Conservation (phyloP, 2,329 filamentous ascomycete genomes). For the Sclerotinia trifoliorum region DNA sequence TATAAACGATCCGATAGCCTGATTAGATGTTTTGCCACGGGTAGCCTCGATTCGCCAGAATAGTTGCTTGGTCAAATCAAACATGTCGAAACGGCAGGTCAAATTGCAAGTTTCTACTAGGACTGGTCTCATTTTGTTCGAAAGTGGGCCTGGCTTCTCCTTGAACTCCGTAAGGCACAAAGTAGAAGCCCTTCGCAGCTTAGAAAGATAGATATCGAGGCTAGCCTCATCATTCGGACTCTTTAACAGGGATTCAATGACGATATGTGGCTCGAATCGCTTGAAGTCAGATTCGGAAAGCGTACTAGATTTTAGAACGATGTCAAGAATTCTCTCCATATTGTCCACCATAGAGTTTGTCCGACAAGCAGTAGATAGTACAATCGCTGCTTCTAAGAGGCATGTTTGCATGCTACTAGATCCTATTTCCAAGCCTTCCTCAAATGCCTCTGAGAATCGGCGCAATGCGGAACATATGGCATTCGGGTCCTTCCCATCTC, state of each 20-base stretch:
- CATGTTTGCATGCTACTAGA: conserved; percentile 21
- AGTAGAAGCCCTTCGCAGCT: conserved; percentile 29
- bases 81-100: conserved; percentile 28
- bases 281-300: conserved; percentile 30
- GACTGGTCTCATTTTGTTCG: conserved; percentile 24
- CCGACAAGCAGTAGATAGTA: conserved; percentile 28
- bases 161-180: conserved; percentile 35
- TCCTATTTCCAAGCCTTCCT: conserved; percentile 28
- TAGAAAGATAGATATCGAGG: conserved; percentile 4
- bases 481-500: conserved; percentile 19
- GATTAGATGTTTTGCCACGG: conserved; percentile 18
- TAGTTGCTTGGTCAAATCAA: conserved; percentile 30
- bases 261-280: conserved; percentile 27
- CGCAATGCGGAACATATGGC: conserved; percentile 28
- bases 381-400: conserved; percentile 28
- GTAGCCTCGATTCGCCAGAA: conserved; percentile 29
- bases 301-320: conserved; percentile 26
- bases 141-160: conserved; percentile 26
- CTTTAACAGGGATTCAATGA: conserved; percentile 28
- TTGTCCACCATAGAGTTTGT: conserved; percentile 21
- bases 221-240: background rate
- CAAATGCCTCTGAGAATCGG: conserved; percentile 33
- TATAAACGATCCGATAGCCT: conserved; percentile 23
- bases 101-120: conserved; percentile 31
- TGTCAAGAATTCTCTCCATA: conserved; percentile 31